These are phyloP conservation scores for Fraxinus ornus DNA, from an alignment of 305 asterid genomes.

Conservation along the genomic window DNA sequence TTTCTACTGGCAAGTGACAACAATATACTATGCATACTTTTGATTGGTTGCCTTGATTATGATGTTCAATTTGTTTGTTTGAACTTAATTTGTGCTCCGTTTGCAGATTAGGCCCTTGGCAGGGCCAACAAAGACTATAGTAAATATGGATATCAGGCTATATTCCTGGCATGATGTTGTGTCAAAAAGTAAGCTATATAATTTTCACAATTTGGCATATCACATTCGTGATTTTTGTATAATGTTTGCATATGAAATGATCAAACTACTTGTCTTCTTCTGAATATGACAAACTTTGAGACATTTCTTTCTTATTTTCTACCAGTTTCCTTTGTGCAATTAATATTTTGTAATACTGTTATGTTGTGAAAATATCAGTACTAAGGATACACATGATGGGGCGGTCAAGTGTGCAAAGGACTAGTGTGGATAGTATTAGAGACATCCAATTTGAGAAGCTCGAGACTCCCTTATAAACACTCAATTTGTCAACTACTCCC, in stretches of 20 bases:
- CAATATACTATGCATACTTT: conserved; percentile 11
- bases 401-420: not conserved
- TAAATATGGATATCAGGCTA: conserved; percentile 37
- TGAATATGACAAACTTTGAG: not conserved
- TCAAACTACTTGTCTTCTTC: not conserved
- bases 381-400: not conserved
- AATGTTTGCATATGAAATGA: conserved; percentile 16
- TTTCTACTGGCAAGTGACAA: conserved; percentile 66
- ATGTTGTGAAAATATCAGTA: not conserved
- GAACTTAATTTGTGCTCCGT: conserved; percentile 23
- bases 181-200: conserved; percentile 60
- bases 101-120: conserved; percentile 86
- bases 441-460: not conserved
- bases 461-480: not conserved
- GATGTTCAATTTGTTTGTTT: conserved; percentile 16
- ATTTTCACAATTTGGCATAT: conserved; percentile 12
- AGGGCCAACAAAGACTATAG: conserved; percentile 52
- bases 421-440: not conserved
- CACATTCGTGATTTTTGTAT: conserved; percentile 2
- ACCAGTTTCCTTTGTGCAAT: not conserved
- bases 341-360: not conserved
- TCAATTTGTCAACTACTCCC: not conserved
- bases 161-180: conserved; percentile 95
- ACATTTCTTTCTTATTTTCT: not conserved
- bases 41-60: conserved; percentile 15